Evolutionary conservation across 2,329 filamentous ascomycete species (phyloP), one percentile per base, ranked within the genome.

Genomic region (Diaporthe caulivora): DNA sequence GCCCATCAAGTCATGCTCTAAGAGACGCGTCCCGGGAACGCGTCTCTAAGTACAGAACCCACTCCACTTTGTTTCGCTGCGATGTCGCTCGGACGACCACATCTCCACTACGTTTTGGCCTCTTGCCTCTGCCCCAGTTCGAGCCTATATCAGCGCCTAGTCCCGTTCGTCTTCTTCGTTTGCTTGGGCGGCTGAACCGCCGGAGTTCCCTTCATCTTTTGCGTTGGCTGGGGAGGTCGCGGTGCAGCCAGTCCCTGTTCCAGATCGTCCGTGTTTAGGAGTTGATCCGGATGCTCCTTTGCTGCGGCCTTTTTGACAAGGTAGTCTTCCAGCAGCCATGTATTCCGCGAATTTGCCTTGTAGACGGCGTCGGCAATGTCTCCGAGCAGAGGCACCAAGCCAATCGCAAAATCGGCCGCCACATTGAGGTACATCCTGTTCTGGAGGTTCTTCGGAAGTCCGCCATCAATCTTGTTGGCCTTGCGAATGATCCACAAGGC

Each of bases 361-460:
- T 92, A 92, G 3, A 90, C 81, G 8, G 93, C 92, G 79, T 97
- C 94, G 51, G 87, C 89, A 2, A 96, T 74, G 78, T 96, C 94
- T n/a, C 94, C 94, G 0, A 95, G 75, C 75, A 96, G 90, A 0
- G 94, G 94, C 0, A 96, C 86, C 3, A 97, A 84, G 8, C 94
- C 94, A 44, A 95, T 86, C 49, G 88, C 81, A 77, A 97, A 94
- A 80, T 97, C 94, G 53, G 95, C 74, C 4, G 88, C 78, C 72
- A 98, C 90, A 83, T 98, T 97, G 79, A 95, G 83, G 76, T 95
- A 82, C 97, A 99, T 98, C 79, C 88, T 88, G 37, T 88, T 81
- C 72, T 89, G 87, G 65, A 96, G 83, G 13, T 82, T 79, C 6
- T 82, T 76, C 1, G 92, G 92, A 6, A 98, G 89, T 18, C 94